Conservation (phyloP, 108 stramenopile species). For the Schizochytrium sp. region DNA sequence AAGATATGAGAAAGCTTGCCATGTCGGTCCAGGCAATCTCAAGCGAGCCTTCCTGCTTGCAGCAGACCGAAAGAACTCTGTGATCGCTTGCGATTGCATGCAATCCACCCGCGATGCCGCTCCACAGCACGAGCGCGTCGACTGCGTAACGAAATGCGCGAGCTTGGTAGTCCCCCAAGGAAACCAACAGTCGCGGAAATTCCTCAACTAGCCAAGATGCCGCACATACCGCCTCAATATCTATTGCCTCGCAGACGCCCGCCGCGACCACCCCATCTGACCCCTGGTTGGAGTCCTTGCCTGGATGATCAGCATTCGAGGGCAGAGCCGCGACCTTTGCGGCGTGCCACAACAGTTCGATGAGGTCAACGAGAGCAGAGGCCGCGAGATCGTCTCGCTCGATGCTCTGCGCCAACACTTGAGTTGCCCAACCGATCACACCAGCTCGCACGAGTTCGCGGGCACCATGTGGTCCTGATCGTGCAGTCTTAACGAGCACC, state of each 20-base stretch:
- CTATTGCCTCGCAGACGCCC: not conserved
- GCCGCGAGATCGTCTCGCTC: not conserved
- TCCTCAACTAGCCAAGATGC: not conserved
- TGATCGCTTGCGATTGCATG: not conserved
- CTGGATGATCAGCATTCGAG: not conserved
- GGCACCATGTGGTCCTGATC: not conserved
- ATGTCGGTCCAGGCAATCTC: not conserved
- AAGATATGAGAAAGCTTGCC: not conserved
- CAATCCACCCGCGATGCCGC: not conserved
- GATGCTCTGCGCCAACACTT: not conserved
- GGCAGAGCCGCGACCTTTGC: not conserved
- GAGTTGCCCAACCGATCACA: not conserved
- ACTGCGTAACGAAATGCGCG: not conserved
- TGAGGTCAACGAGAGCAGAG: not conserved
- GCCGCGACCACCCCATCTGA: not conserved
- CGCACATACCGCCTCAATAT: not conserved
- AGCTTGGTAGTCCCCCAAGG: not conserved
- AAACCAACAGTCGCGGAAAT: not conserved
- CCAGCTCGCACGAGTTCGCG: not conserved
- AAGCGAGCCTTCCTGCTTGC: not conserved
- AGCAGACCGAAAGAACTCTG: too few species aligned
- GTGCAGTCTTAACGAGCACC: not conserved
- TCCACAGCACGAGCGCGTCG: not conserved
- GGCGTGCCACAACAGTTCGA: not conserved
- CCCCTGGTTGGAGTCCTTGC: not conserved